Percentiles rank a stretch among this genome's conserved stretches.
Conservation (phyloP, 345 rosid genomes). For the Hibiscus syriacus region DNA sequence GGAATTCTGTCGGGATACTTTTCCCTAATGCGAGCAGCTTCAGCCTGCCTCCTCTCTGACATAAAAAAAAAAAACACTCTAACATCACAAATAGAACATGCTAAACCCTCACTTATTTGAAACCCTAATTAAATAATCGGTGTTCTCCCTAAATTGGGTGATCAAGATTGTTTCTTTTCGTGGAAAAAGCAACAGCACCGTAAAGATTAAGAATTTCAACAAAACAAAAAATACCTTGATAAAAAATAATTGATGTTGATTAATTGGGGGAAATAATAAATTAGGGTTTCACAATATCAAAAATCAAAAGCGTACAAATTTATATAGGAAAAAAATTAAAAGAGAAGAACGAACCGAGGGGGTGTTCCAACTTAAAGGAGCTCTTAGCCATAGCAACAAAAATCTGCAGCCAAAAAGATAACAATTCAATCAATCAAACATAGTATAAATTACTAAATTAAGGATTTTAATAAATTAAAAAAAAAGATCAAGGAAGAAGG, state of each 20-base stretch:
- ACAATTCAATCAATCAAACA: not conserved
- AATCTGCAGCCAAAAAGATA: constrained; percentile 12
- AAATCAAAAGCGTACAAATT: not conserved
- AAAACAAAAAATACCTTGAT: not conserved
- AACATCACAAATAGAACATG: not conserved
- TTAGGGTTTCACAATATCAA: constrained; percentile 12
- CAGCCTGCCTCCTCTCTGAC: constrained; percentile 94
- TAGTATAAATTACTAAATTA: not conserved
- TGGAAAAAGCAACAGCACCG: not conserved
- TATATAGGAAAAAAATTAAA: not conserved
- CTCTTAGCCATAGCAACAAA: constrained; percentile 51
- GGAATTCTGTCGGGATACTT: constrained; percentile 97
- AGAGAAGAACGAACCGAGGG: constrained; percentile 54
- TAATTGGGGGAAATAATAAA: not conserved
- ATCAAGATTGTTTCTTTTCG: not conserved
- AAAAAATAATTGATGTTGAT: not conserved
- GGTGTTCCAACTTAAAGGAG: constrained; percentile 86
- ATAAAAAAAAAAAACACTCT: constrained; percentile 6
- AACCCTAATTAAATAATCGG: not conserved
- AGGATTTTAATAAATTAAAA: not conserved
- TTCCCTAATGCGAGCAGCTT: constrained; percentile 86
- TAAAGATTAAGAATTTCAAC: not conserved
- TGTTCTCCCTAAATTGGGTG: not conserved
- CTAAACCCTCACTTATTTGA: not conserved
- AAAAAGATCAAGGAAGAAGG: not conserved